phyloP scores from a whole-genome alignment of 2,329 filamentous ascomycete species.

The Parastagonospora avenae region DNA sequence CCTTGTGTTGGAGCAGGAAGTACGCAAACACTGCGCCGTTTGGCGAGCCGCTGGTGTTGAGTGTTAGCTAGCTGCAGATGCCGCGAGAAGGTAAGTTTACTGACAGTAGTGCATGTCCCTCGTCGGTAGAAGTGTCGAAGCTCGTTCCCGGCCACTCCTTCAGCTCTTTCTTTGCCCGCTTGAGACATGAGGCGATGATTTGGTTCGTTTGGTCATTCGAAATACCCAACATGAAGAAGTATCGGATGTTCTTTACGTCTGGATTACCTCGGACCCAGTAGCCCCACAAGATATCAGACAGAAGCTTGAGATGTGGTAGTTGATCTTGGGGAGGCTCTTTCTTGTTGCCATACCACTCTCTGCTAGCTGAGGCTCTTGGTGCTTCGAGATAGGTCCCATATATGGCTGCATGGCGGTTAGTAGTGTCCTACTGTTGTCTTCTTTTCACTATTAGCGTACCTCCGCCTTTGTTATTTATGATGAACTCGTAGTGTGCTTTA shows the following conservation, averaged over 20 bases:
- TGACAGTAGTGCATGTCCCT: conserved; percentile 15
- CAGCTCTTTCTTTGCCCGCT: conserved; percentile 4
- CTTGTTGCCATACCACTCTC: conserved; percentile 9
- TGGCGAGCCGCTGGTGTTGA: conserved; percentile 3
- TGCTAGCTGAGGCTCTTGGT: conserved; percentile 9
- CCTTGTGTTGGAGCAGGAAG: conserved; percentile 27
- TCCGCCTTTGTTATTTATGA: conserved; percentile 13
- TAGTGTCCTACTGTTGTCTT: neutral
- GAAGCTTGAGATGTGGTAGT: conserved; percentile 5
- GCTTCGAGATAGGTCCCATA: conserved; percentile 18
- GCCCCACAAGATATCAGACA: conserved; percentile 18
- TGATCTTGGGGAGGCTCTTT: neutral
- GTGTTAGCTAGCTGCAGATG: neutral
- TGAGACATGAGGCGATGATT: conserved; percentile 19
- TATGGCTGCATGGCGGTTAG: conserved; percentile 7
- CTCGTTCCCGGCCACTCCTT: conserved; percentile 21
- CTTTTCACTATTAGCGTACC: neutral
- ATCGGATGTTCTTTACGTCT: conserved; percentile 10
- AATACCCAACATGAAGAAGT: conserved; percentile 24
- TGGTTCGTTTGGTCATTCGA: conserved; percentile 21
- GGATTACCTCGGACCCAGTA: conserved; percentile 13
- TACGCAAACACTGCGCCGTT: conserved; percentile 29
- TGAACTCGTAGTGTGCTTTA: conserved; percentile 21
- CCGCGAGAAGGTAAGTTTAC: no score
- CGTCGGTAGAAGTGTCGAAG: conserved; percentile 16